A percentile compares a stretch with the other conserved stretches of the same genome.
phyloP scores from a whole-genome alignment of 176 grass and related monocot genomes.

The Eragrostis nindensis region DNA sequence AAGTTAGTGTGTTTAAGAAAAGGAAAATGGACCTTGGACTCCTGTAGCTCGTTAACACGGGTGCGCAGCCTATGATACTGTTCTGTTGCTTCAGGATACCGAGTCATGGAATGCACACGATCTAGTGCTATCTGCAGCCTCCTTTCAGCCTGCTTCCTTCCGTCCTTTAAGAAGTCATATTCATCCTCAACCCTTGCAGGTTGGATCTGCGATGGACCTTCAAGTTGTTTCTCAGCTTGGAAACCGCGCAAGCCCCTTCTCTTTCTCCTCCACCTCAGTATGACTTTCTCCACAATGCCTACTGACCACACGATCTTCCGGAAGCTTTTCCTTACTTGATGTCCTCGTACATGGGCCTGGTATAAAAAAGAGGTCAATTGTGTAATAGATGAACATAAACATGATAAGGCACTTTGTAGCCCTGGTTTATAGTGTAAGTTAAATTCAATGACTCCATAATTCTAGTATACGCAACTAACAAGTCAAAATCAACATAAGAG shows the following conservation, averaged over 20 bases:
- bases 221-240: slow-evolving; percentile 68
- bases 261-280: slow-evolving; percentile 95
- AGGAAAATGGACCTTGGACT: slow-evolving; percentile 58
- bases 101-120: slow-evolving; percentile 95
- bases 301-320: slow-evolving; percentile 90
- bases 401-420: background rate
- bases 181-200: slow-evolving; percentile 59
- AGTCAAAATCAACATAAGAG: background rate
- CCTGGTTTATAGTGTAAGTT: background rate
- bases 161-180: slow-evolving; percentile 89
- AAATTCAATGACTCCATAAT: background rate
- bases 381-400: background rate
- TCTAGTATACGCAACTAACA: slow-evolving; percentile 14
- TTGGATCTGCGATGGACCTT: slow-evolving; percentile 64
- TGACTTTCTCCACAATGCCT: slow-evolving; percentile 85
- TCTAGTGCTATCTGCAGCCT: slow-evolving; percentile 83
- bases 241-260: slow-evolving; percentile 69
- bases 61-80: slow-evolving; percentile 76
- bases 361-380: slow-evolving; percentile 17
- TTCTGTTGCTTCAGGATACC: slow-evolving; percentile 98
- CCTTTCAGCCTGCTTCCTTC: slow-evolving; percentile 88
- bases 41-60: slow-evolving; percentile 61
- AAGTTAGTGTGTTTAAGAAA: background rate
- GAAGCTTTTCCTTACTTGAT: slow-evolving; percentile 89
- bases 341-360: slow-evolving; percentile 94